Percentiles rank a stretch among this genome's conserved stretches.
Evolutionary conservation across 805 yeast species (phyloP).

Genomic region (Candida coleopterorum): DNA sequence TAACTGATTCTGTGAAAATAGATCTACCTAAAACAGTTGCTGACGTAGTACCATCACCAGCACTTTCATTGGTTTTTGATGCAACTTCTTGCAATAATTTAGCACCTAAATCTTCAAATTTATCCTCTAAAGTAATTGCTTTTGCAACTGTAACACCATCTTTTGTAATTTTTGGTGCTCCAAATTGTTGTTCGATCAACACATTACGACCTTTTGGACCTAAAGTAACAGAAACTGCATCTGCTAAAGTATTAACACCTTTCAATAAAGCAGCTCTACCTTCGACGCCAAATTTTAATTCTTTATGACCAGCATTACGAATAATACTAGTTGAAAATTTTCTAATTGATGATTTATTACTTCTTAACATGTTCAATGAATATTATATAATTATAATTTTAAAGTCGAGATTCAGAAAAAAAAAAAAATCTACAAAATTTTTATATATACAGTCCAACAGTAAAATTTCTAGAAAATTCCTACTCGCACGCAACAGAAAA

Average conservation of each 20-base stretch:
- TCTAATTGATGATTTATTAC: conserved; percentile 34
- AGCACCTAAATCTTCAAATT: conserved; percentile 95
- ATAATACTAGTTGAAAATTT: conserved; percentile 37
- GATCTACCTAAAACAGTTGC: conserved; percentile 96
- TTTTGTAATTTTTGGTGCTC: conserved; percentile 96
- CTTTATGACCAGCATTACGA: conserved; percentile 72
- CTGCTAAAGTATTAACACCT: conserved; percentile 93
- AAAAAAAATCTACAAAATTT: conserved; percentile 5
- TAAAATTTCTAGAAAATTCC: conserved; percentile 7
- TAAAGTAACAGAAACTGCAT: conserved; percentile 92
- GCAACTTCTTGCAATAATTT: conserved; percentile 95
- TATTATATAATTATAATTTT: background rate
- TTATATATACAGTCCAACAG: conserved; percentile 1
- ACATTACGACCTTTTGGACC: conserved; percentile 99
- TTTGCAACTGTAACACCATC: conserved; percentile 98
- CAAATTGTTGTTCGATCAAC: conserved; percentile 92
- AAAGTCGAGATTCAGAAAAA: too few relatives aligned
- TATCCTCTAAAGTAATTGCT: conserved; percentile 76
- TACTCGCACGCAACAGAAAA: conserved; percentile 2
- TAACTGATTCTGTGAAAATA: conserved; percentile 90
- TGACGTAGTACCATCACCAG: conserved; percentile 98
- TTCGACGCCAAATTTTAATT: conserved; percentile 92
- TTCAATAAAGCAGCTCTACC: conserved; percentile 91
- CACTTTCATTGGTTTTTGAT: conserved; percentile 92
- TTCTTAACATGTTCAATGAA: conserved; percentile 42